Evolutionary conservation across 176 grass and related monocot species (phyloP), one percentile per base, ranked within the genome.

Genomic region (Phragmites australis): DNA sequence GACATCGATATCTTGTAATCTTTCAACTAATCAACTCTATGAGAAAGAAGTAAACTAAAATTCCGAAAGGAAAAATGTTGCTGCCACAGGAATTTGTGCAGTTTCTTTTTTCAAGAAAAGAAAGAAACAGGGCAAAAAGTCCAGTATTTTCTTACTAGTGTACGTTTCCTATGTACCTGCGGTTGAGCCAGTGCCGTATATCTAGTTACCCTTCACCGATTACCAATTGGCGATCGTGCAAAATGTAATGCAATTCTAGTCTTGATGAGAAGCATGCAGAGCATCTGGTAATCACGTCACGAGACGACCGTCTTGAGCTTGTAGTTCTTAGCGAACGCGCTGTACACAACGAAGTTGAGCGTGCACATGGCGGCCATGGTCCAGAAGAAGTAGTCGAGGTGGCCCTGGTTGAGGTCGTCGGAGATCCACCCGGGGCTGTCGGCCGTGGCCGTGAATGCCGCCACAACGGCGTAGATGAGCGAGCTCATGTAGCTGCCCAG

Each of bases 321-420:
- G 48, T 97, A 97, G 34, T 87, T 91, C 75, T 66, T 86, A 53
- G 89, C 87, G 67, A 91, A 86, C 48, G 43, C n/a, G 60, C 78
- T 68, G 88, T 90, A 97, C n/a, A 81, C 17, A 64, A 87, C 40
- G 53, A 91, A 85, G 74, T 97, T 97, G 60, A 93, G 72, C 48
- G 85, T 21, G 68, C 87, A 91, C 76, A 97, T 55, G 32, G 70
- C 88, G 5, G 90, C 77, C 74, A 93, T 39, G 27, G 58, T 13
- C 89, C 85, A 90, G 67, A 97, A 97, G 54, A 87, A 93, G 76
- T 97, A 91, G 72, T 97, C 94, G 29, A 97, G 89, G 76, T 90
- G 91, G 2, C 94, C 94, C 31, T 86, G 39, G 75, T 93, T 93
- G 74, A 93, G 51, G 84, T 97, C 72, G 71, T 97, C 87, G 13